Evolutionary conservation across 345 rosid species (phyloP), one percentile per base, ranked within the genome.

Genomic region (Salix udensis): DNA sequence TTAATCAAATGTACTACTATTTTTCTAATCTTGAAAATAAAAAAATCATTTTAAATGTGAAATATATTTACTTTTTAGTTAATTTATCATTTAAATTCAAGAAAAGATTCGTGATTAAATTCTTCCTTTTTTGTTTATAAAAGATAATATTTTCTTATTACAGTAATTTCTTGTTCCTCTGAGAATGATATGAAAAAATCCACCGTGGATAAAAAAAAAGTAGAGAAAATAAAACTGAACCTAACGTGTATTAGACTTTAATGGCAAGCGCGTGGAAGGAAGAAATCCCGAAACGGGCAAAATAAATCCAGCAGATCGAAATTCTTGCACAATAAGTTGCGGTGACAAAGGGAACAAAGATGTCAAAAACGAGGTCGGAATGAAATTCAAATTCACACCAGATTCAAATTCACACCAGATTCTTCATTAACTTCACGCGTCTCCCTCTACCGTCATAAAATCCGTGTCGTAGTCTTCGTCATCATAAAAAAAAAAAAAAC

Each of bases 321-420:
- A 68, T 70, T 69, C 9, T 74, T 74, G 78, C 84, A 65, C 67
- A 78, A 82, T 82, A 78, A 53, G 84, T 42, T 77, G 84, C 84
- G 84, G 78, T 65, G 81, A 74, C 75, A 66, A 37, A 30, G 84
- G 81, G n/a, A 14, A 7, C 16, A 6, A 55, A 40, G 70, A 58
- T 58, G 12, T 23, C 34, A 60, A 37, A 91, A 90, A 2, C 88
- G 88, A 75, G 81, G 98, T 89, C 98, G 98, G 97, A 89, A 93
- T 89, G 84, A 89, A 85, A 87, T 85, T 83, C 79, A 90, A 85
- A 86, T 89, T 75, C 83, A 74, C 23, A 24, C 79, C 39, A 87
- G 82, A 86, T 87, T 78, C 87, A 86, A 80, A 82, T 87, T 50
- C 40, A 12, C 37, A 9, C 18, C 70, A 74, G 71, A 74, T 40